Percentiles rank a stretch among this genome's conserved stretches.
phyloP scores from a whole-genome alignment of 139 green algal species.

The Micromonas pusilla region DNA sequence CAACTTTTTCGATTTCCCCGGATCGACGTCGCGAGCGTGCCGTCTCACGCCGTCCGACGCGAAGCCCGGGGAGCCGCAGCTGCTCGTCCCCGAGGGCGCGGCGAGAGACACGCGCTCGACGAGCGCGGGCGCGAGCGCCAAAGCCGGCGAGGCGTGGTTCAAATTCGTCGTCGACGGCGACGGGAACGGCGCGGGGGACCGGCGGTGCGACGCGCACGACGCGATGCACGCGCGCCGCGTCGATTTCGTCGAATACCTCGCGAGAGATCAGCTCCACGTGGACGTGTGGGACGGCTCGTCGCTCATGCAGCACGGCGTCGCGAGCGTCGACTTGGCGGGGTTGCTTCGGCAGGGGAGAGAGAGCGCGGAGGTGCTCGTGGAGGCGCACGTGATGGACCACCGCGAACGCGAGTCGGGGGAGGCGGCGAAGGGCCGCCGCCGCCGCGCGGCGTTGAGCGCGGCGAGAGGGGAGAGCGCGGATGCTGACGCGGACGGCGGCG shows the following conservation, averaged over 20 bases:
- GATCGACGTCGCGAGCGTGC: conserved; percentile 26
- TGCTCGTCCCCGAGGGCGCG: not conserved
- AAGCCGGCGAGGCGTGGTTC: conserved; percentile 36
- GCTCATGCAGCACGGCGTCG: conserved; percentile 47
- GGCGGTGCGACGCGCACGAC: not conserved
- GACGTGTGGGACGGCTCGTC: conserved; percentile 64
- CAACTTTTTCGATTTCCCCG: conserved; percentile 56
- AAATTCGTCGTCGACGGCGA: conserved; percentile 46
- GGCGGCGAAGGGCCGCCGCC: not conserved
- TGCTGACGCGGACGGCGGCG: not conserved
- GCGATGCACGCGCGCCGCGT: conserved; percentile 22
- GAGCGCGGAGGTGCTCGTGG: conserved; percentile 24
- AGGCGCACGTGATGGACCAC: conserved; percentile 12
- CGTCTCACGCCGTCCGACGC: not conserved
- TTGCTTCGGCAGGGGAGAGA: conserved; percentile 57
- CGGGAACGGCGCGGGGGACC: not conserved
- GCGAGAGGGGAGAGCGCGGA: not conserved
- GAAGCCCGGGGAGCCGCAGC: not conserved
- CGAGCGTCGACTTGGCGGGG: conserved; percentile 39
- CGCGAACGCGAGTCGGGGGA: not conserved
- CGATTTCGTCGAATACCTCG: conserved; percentile 50
- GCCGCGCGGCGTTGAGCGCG: not conserved
- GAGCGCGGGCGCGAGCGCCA: not conserved
- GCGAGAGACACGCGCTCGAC: too few relatives aligned
- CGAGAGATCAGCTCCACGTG: conserved; percentile 39